Percentiles rank a stretch among this genome's conserved stretches.
Conservation (phyloP, 208 protist genomes). For the Wallacemonas sp. region DNA sequence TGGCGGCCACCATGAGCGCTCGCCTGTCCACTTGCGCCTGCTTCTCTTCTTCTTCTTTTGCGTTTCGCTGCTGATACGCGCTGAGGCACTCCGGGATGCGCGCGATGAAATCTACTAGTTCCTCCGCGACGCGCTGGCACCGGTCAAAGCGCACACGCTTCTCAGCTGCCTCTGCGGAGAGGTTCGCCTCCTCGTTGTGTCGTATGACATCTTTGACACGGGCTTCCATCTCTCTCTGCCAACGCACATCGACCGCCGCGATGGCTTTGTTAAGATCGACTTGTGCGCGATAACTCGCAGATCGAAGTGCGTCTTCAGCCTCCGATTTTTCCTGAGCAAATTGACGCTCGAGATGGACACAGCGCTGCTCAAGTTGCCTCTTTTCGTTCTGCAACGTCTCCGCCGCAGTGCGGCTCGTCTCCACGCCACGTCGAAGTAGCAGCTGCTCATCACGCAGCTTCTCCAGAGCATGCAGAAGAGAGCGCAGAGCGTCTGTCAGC, state of each 20-base stretch:
- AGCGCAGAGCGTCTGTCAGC: neutral
- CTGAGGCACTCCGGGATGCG: slow-evolving; percentile 17
- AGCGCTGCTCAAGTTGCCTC: neutral
- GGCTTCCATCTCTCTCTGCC: neutral
- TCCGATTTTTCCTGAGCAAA: neutral
- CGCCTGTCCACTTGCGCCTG: too few species aligned
- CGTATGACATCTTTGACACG: neutral
- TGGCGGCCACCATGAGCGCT: too few species aligned
- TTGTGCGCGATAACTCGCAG: neutral
- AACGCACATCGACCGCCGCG: neutral
- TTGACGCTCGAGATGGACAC: neutral
- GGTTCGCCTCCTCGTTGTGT: neutral
- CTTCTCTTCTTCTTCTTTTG: too few species aligned
- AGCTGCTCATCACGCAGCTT: slow-evolving; percentile 16
- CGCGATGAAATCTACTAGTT: slow-evolving; percentile 3
- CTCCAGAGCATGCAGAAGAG: neutral
- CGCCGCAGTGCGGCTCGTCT: neutral
- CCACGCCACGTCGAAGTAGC: neutral
- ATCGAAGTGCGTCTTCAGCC: neutral
- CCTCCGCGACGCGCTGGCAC: slow-evolving; percentile 6
- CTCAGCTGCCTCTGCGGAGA: neutral
- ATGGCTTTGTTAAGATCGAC: slow-evolving; percentile 8
- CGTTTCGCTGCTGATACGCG: too few species aligned
- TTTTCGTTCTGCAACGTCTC: neutral
- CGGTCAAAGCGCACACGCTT: slow-evolving; percentile 3